phyloP scores from a whole-genome alignment of 306 rosid genomes.

The Prinsepia uniflora region DNA sequence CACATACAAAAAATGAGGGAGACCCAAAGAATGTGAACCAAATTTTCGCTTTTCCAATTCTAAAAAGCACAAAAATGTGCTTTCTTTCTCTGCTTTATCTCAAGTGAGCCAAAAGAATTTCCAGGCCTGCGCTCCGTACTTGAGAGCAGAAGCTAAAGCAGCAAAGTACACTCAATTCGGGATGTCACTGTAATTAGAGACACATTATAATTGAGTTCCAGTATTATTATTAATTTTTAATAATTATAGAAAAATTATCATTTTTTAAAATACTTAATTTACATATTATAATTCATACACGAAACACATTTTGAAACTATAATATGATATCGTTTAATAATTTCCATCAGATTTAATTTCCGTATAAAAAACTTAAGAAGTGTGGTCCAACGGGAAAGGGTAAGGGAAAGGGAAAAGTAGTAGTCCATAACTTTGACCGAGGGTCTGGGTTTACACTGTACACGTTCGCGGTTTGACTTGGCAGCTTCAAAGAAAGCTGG shows the following conservation, averaged over 20 bases:
- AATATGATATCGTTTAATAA: no score
- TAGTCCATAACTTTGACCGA: conserved; percentile 9
- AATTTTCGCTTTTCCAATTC: not conserved
- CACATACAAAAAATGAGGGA: not conserved
- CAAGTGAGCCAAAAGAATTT: not conserved
- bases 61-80: not conserved
- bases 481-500: not conserved
- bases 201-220: no score
- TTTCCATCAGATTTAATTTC: no score
- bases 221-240: no score
- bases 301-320: no score
- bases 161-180: not conserved
- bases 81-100: not conserved
- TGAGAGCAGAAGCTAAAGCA: not conserved
- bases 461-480: conserved; percentile 26
- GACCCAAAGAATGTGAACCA: not conserved
- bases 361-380: not conserved
- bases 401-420: not conserved
- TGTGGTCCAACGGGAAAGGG: conserved; percentile 15
- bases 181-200: no score
- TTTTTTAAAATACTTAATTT: no score
- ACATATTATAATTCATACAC: no score
- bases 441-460: not conserved
- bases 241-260: no score
- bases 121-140: not conserved